Conservation (phyloP, 2,329 filamentous ascomycete genomes). For the Penicillium sp. region DNA sequence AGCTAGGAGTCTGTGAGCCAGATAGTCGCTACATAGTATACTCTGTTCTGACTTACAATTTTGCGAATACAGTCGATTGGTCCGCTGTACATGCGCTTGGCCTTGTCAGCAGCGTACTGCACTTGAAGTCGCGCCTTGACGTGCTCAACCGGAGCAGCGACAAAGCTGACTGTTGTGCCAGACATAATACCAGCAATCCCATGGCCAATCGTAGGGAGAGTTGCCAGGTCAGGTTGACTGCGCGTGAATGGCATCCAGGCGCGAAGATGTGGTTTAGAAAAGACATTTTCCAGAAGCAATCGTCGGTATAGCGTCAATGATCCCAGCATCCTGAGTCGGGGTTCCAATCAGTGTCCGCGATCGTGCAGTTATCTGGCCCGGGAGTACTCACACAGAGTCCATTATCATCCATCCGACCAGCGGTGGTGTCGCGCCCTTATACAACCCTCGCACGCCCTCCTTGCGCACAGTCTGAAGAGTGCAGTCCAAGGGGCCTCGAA, state of each 20-base stretch:
- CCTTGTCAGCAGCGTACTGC: slow-evolving; percentile 80
- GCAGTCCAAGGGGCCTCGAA: slow-evolving; percentile 83
- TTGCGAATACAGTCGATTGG: slow-evolving; percentile 79
- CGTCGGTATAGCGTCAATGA: slow-evolving; percentile 87
- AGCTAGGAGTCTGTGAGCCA: slow-evolving; percentile 34
- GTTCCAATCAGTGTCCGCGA: slow-evolving; percentile 20
- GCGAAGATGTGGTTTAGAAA: slow-evolving; percentile 53
- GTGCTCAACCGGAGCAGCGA: slow-evolving; percentile 92
- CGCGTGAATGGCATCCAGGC: slow-evolving; percentile 38
- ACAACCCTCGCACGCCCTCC: slow-evolving; percentile 80
- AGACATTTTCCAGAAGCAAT: slow-evolving; percentile 75
- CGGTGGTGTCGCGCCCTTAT: slow-evolving; percentile 91
- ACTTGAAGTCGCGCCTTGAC: slow-evolving; percentile 91
- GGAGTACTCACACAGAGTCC: slow-evolving; percentile 63
- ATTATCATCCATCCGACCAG: slow-evolving; percentile 98
- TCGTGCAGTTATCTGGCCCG: neutral
- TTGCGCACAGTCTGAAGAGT: slow-evolving; percentile 77
- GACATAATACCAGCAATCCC: slow-evolving; percentile 83
- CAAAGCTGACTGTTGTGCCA: slow-evolving; percentile 84
- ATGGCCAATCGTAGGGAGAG: slow-evolving; percentile 74
- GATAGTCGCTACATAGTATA: neutral
- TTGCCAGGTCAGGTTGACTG: slow-evolving; percentile 38
- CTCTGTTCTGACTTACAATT: slow-evolving; percentile 40
- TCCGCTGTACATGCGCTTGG: slow-evolving; percentile 74
- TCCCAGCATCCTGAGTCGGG: slow-evolving; percentile 69